Percentiles rank a stretch among this genome's conserved stretches.
Conservation (phyloP, 257 asterid genomes). For the Ocimum tenuiflorum region DNA sequence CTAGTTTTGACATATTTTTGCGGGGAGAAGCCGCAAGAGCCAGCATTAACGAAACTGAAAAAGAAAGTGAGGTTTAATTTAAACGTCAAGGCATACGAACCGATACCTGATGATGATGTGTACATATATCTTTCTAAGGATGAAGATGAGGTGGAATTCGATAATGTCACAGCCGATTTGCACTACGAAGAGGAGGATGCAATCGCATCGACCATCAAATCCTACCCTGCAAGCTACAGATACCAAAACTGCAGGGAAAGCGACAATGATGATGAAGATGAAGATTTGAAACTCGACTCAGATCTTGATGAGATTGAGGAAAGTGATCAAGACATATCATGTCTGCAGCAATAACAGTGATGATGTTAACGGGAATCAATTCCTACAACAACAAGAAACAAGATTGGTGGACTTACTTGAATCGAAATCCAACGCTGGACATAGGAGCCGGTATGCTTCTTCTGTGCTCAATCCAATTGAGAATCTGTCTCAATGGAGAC, state of each 20-base stretch:
- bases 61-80: slow-evolving; percentile 73
- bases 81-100: slow-evolving; percentile 61
- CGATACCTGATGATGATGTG: slow-evolving; percentile 31
- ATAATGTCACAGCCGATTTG: slow-evolving; percentile 3
- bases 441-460: slow-evolving; percentile 17
- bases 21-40: slow-evolving; percentile 45
- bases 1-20: too few species aligned
- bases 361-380: not conserved
- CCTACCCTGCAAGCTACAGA: slow-evolving; percentile 44
- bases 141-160: slow-evolving; percentile 38
- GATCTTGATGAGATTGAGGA: slow-evolving; percentile 30
- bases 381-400: not conserved
- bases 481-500: slow-evolving; percentile 65
- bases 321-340: slow-evolving; percentile 16
- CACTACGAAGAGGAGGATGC: slow-evolving; percentile 24
- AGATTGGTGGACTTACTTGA: not conserved
- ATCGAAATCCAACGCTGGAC: slow-evolving; percentile 17
- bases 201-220: slow-evolving; percentile 8
- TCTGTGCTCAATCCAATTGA: slow-evolving; percentile 72
- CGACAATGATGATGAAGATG: slow-evolving; percentile 44
- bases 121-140: slow-evolving; percentile 27
- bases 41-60: slow-evolving; percentile 33
- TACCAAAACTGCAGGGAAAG: slow-evolving; percentile 45
- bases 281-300: slow-evolving; percentile 21
- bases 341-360: not conserved